Base-by-base conservation (phyloP, 2,329 filamentous ascomycete genomes). In the Clonostachys rosea region DNA sequence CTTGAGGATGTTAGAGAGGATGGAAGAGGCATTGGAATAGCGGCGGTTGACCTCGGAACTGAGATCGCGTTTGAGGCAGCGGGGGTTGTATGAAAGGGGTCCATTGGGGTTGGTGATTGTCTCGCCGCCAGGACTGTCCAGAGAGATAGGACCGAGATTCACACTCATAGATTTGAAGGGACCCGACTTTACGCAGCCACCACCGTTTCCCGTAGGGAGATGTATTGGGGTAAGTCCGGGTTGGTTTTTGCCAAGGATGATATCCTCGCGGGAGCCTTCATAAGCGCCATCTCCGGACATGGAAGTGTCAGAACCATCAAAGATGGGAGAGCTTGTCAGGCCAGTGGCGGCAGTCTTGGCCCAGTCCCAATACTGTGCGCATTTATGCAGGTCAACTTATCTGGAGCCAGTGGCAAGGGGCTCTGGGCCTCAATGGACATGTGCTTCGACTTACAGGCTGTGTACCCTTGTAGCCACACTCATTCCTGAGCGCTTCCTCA, bases 111-210 rank as follows among this genome's bases (percentile, higher is more conserved):
- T 51, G 16, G 54, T 42, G 10, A 49, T 49, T 6, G 52, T 53
- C 49, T 41, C 34, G 49, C 46, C 62, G 2, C 59, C 61, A 5
- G 59, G 59, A 2, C 59, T 47, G 11, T 59, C 56, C 6, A 60
- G 60, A 5, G 59, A 56, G 7, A 63, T 60, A 13, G 70, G 69
- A 1, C 69, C 69, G 2, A 73, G 56, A 47, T 67, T 71, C 46
- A 73, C 63, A 1, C 49, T 59, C 56, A 69, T 63, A 51, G 70
- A 60, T 30, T 57, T 59, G n/a, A 81, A 70, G 2, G 79, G 79
- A 0, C 78, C 78, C 0, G 62, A 66, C 13, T 58, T 65, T 4
- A 83, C 65, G 55, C 78, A 82, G 20, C 79, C 80, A 37, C 80
- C 79, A 5, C 81, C 80, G 4, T 62, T 65, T 7, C 76, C 79